A percentile compares a stretch with the other conserved stretches of the same genome.
Evolutionary conservation across 306 rosid species (phyloP).

Genomic region (Quercus gilva): DNA sequence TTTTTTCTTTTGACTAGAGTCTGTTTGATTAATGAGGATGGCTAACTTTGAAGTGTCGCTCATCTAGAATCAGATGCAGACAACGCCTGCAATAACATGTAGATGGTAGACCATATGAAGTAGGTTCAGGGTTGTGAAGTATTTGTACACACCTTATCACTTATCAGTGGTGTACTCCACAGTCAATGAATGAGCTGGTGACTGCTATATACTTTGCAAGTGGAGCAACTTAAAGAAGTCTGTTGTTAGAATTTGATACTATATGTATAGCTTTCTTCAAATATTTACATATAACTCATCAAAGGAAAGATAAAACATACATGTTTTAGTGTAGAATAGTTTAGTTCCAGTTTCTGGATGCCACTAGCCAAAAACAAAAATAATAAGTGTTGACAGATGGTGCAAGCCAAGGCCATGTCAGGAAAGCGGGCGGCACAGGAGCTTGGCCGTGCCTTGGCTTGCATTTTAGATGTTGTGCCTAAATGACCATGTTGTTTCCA

Average conservation of each 20-base stretch:
- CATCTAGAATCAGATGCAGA: neutral
- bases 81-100: neutral
- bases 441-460: no score
- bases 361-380: neutral
- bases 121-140: neutral
- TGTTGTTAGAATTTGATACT: no score
- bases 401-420: no score
- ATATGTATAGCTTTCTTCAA: no score
- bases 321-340: no score
- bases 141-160: neutral
- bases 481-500: neutral
- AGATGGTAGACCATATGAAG: constrained; percentile 12
- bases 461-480: neutral
- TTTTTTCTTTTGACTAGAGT: neutral
- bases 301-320: no score
- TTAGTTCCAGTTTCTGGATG: neutral
- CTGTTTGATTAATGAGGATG: neutral
- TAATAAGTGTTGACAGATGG: neutral
- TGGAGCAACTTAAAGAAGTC: neutral
- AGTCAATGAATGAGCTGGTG: constrained; percentile 6
- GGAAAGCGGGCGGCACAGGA: no score
- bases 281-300: no score
- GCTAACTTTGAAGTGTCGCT: neutral
- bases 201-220: neutral
- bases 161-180: neutral